These are phyloP conservation scores for Cladosporium halotolerans DNA, from an alignment of 2,329 filamentous ascomycete species.

Conservation along the genomic window DNA sequence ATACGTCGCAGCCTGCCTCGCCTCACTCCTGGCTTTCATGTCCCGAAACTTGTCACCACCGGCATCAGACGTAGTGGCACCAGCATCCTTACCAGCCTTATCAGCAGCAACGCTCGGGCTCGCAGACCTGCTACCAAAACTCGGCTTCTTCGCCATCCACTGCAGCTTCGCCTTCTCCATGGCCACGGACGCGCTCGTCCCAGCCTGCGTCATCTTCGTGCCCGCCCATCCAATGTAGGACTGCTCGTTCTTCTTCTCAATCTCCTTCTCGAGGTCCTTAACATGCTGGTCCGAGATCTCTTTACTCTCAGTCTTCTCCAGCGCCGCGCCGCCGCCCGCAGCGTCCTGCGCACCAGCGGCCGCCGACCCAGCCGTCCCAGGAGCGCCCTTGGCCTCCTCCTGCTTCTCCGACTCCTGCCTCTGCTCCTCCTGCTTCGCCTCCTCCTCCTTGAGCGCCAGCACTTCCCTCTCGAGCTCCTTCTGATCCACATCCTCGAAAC, in stretches of 20 bases:
- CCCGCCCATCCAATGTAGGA: conserved; percentile 38
- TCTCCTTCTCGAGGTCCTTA: conserved; percentile 34
- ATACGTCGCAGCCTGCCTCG: conserved; percentile 11
- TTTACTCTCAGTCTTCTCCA: conserved; percentile 1
- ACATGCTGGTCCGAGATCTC: conserved; percentile 29
- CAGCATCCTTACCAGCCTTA: background rate
- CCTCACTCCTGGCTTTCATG: conserved; percentile 14
- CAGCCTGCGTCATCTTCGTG: conserved; percentile 33
- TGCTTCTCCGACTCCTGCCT: conserved; percentile 24
- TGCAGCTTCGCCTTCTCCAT: conserved; percentile 15
- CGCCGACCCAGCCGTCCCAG: conserved; percentile 16
- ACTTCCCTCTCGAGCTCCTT: conserved; percentile 43
- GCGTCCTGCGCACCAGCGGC: conserved; percentile 21
- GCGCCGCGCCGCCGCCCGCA: background rate
- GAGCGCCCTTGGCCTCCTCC: conserved; percentile 15
- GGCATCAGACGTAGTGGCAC: background rate
- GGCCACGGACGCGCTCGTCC: conserved; percentile 21
- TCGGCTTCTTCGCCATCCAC: conserved; percentile 6
- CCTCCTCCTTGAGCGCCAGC: conserved; percentile 33
- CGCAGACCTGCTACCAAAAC: conserved; percentile 1
- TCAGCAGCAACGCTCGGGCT: background rate
- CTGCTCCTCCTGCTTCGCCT: conserved; percentile 34
- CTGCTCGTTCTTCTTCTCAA: conserved; percentile 40
- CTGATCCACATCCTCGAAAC: conserved; percentile 47
- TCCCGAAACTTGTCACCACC: conserved; percentile 8